A percentile compares a stretch with the other conserved stretches of the same genome.
Conservation (phyloP, 1,284 basidiomycete genomes). For the Erythrobasidium hasegawianum region DNA sequence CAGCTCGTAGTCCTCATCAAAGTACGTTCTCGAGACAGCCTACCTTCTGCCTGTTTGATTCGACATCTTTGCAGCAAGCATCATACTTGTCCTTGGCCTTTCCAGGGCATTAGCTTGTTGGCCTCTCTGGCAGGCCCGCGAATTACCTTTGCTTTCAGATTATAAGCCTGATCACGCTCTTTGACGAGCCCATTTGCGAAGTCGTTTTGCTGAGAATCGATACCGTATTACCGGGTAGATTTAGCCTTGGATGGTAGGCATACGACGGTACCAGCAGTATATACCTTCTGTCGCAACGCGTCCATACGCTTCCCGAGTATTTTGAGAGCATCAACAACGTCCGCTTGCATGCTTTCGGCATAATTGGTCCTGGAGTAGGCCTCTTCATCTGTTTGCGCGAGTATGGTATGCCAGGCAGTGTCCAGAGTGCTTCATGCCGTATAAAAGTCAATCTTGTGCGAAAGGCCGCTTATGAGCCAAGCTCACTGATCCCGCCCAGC, state of each 20-base stretch:
- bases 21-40: neutral
- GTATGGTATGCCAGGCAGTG: constrained; percentile 28
- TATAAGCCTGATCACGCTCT: constrained; percentile 27
- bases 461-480: neutral
- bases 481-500: constrained; percentile 33
- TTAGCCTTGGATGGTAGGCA: too few species aligned
- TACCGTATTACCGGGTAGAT: too few species aligned
- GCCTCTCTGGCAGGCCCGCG: neutral
- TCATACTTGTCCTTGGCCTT: constrained; percentile 35
- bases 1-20: neutral
- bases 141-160: constrained; percentile 28
- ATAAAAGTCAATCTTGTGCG: neutral
- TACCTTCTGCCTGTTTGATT: constrained; percentile 34
- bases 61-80: constrained; percentile 27
- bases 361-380: constrained; percentile 32
- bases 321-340: constrained; percentile 25
- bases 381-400: constrained; percentile 30
- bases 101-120: neutral
- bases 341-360: constrained; percentile 22
- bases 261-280: neutral
- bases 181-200: constrained; percentile 24
- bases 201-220: constrained; percentile 16
- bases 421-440: constrained; percentile 18
- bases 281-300: constrained; percentile 13
- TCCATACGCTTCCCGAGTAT: constrained; percentile 20